Conservation (phyloP, 805 yeast species). For the Yarrowia osloensis region DNA sequence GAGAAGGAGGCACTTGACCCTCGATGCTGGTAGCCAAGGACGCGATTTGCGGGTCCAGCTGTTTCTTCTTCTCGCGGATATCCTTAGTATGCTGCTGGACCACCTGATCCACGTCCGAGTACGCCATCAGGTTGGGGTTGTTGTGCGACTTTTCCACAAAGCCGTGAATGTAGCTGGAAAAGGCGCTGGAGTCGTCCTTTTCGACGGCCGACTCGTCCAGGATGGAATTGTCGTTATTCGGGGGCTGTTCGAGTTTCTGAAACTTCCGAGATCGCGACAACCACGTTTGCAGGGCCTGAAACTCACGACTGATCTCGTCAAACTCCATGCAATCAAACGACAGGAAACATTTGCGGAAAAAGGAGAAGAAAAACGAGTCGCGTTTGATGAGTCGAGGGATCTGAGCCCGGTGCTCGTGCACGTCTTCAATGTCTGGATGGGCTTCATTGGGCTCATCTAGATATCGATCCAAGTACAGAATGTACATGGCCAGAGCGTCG, state of each 20-base stretch:
- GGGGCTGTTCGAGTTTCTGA: neutral
- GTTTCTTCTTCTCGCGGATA: slow-evolving; percentile 52
- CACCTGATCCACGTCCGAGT: slow-evolving; percentile 22
- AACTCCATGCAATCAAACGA: slow-evolving; percentile 47
- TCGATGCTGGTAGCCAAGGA: slow-evolving; percentile 45
- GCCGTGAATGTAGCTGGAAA: slow-evolving; percentile 5
- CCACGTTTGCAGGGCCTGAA: neutral
- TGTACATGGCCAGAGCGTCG: slow-evolving; percentile 34
- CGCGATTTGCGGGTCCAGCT: slow-evolving; percentile 47
- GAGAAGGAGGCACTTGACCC: slow-evolving; percentile 45
- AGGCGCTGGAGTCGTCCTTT: neutral
- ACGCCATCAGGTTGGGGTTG: slow-evolving; percentile 19
- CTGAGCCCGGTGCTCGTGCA: neutral
- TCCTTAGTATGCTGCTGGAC: slow-evolving; percentile 49
- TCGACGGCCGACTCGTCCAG: neutral
- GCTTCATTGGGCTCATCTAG: slow-evolving; percentile 29
- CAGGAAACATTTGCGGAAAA: slow-evolving; percentile 36
- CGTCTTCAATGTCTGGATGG: neutral
- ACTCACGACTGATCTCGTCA: slow-evolving; percentile 43
- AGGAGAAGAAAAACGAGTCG: slow-evolving; percentile 18
- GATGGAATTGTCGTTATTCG: neutral
- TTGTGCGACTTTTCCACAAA: slow-evolving; percentile 12
- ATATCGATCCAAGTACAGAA: slow-evolving; percentile 32
- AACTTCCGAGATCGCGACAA: neutral
- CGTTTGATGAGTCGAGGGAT: slow-evolving; percentile 17